A percentile compares a stretch with the other conserved stretches of the same genome.
Evolutionary conservation across 2,329 filamentous ascomycete genomes (phyloP).

Genomic region (Aspergillus sergii): DNA sequence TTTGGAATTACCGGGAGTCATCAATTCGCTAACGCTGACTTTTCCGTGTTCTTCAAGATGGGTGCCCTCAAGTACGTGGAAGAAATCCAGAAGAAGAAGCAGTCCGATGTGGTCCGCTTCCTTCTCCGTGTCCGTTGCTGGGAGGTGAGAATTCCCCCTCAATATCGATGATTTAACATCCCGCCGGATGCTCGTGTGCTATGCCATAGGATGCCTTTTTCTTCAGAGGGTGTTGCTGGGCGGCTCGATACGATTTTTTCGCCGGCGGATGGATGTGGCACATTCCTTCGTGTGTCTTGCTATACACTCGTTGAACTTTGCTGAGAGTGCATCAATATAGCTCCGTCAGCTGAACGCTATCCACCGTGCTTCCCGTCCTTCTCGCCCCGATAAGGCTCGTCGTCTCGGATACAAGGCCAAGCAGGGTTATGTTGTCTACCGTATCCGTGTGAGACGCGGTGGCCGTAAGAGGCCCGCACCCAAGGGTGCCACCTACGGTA

Average conservation of each 20-base stretch:
- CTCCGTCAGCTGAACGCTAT: constrained; percentile 99
- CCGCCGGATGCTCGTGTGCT: constrained; percentile 40
- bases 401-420: constrained; percentile 99
- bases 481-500: constrained; percentile 99
- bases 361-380: constrained; percentile 97
- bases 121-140: constrained; percentile 99
- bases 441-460: constrained; percentile 95
- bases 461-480: constrained; percentile 94
- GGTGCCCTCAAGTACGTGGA: constrained; percentile 99
- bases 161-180: constrained; percentile 40
- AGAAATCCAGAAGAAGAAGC: constrained; percentile 99
- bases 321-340: constrained; percentile 99
- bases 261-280: constrained; percentile 52
- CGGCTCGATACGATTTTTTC: constrained; percentile 29
- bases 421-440: constrained; percentile 99
- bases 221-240: constrained; percentile 34
- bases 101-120: constrained; percentile 99
- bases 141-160: constrained; percentile 68
- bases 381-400: constrained; percentile 99
- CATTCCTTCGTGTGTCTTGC: constrained; percentile 61
- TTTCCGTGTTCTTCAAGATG: constrained; percentile 63
- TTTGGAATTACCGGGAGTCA: background rate
- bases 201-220: constrained; percentile 35
- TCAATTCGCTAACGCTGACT: constrained; percentile 17
- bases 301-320: constrained; percentile 99